Conservation (phyloP, 371 early-diverging fungal species). For the Zancudomyces culisetae region DNA sequence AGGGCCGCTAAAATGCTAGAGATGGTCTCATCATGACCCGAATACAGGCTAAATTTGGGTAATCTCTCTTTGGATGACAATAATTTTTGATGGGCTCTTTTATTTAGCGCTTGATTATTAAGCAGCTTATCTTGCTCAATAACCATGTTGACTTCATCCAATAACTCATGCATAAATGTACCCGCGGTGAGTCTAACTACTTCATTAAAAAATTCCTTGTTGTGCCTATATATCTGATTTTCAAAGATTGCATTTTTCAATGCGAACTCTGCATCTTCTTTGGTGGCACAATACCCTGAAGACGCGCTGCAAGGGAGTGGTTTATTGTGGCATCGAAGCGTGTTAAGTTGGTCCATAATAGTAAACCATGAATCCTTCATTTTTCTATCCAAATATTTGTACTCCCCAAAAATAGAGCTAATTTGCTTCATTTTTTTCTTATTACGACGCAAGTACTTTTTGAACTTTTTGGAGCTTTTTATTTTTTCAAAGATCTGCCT, state of each 20-base stretch:
- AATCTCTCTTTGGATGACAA: not conserved
- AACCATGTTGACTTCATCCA: slow-evolving; percentile 17
- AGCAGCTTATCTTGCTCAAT: slow-evolving; percentile 7
- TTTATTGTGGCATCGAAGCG: slow-evolving; percentile 28
- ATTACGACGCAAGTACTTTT: slow-evolving; percentile 16
- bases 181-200: slow-evolving; percentile 25
- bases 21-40: slow-evolving; percentile 34
- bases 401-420: slow-evolving; percentile 9
- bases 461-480: slow-evolving; percentile 9
- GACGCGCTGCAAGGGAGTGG: slow-evolving; percentile 24
- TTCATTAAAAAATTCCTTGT: slow-evolving; percentile 18
- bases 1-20: slow-evolving; percentile 26
- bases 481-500: slow-evolving; percentile 6
- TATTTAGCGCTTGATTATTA: not conserved
- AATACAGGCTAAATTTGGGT: slow-evolving; percentile 25
- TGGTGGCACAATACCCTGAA: slow-evolving; percentile 19
- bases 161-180: slow-evolving; percentile 28
- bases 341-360: slow-evolving; percentile 28
- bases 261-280: slow-evolving; percentile 10
- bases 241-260: slow-evolving; percentile 20
- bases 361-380: slow-evolving; percentile 18
- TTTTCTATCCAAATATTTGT: not conserved
- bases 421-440: slow-evolving; percentile 15
- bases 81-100: not conserved
- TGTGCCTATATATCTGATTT: slow-evolving; percentile 20